Percentiles rank a stretch among this genome's conserved stretches.
These are phyloP conservation scores for Claviceps sp. DNA, from an alignment of 2,329 filamentous ascomycete species.

Conservation along the genomic window DNA sequence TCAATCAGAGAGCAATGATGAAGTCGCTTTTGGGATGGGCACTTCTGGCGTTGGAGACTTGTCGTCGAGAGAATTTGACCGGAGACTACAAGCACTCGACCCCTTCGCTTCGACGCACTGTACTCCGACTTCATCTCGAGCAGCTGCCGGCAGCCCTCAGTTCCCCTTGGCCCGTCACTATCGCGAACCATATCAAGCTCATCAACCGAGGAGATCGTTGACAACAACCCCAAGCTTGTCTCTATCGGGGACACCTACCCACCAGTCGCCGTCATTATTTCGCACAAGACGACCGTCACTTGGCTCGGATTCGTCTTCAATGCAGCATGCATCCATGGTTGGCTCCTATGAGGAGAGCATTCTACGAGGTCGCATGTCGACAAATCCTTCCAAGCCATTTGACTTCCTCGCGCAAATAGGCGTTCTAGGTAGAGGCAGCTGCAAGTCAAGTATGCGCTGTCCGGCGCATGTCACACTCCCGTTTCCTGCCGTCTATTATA, in stretches of 20 bases:
- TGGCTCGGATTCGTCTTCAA: slow-evolving; percentile 58
- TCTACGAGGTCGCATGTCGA: slow-evolving; percentile 88
- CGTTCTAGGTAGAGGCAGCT: slow-evolving; percentile 77
- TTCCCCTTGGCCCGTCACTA: slow-evolving; percentile 37
- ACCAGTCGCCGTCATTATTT: slow-evolving; percentile 36
- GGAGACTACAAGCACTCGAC: slow-evolving; percentile 60
- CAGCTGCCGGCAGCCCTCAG: slow-evolving; percentile 13
- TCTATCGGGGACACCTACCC: slow-evolving; percentile 30
- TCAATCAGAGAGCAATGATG: slow-evolving; percentile 74
- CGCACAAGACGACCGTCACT: slow-evolving; percentile 56
- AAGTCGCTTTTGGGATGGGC: slow-evolving; percentile 44
- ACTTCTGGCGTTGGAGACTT: slow-evolving; percentile 39
- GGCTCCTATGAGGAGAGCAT: slow-evolving; percentile 98
- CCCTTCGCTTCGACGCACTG: slow-evolving; percentile 39
- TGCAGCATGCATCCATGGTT: slow-evolving; percentile 89
- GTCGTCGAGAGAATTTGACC: slow-evolving; percentile 21
- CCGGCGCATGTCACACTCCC: slow-evolving; percentile 81
- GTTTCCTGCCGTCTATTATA: slow-evolving; percentile 94
- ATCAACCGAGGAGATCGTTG: slow-evolving; percentile 64
- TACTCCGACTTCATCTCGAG: slow-evolving; percentile 24
- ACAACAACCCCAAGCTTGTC: slow-evolving; percentile 38
- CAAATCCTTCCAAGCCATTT: slow-evolving; percentile 79
- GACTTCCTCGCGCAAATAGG: slow-evolving; percentile 93
- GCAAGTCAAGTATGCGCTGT: slow-evolving; percentile 72
- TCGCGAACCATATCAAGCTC: slow-evolving; percentile 62